Percentiles rank a stretch among this genome's conserved stretches.
Evolutionary conservation across 2,329 filamentous ascomycete species (phyloP).

Genomic region (Colletotrichum falcatum): DNA sequence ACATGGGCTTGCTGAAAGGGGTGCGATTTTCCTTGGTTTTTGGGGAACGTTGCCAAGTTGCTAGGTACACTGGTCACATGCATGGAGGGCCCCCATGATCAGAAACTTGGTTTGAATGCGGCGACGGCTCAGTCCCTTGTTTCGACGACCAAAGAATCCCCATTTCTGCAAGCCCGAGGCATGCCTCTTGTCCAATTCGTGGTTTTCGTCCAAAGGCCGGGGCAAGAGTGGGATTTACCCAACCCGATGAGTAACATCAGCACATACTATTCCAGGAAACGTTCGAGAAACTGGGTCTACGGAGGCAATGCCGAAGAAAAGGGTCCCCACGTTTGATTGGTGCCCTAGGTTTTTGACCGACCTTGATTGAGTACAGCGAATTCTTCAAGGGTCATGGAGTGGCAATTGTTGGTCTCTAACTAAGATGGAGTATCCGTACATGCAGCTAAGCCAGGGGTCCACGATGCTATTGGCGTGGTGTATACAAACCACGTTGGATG

Average conservation of each 20-base stretch:
- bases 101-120: slow-evolving; percentile 36
- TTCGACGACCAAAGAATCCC: slow-evolving; percentile 19
- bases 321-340: slow-evolving; percentile 20
- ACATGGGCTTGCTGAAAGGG: slow-evolving; percentile 17
- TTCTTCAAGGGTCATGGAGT: not conserved
- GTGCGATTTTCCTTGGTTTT: slow-evolving; percentile 39
- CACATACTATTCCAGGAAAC: slow-evolving; percentile 6
- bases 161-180: slow-evolving; percentile 12
- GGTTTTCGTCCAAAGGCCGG: not conserved
- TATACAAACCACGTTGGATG: not conserved
- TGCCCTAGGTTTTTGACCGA: not conserved
- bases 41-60: slow-evolving; percentile 38
- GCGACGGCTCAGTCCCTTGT: slow-evolving; percentile 27
- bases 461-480: slow-evolving; percentile 19
- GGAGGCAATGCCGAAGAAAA: slow-evolving; percentile 21
- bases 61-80: slow-evolving; percentile 37
- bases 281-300: slow-evolving; percentile 5
- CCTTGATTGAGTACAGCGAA: not conserved
- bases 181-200: not conserved
- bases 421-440: not conserved
- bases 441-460: slow-evolving; percentile 7
- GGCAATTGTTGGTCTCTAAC: slow-evolving; percentile 14
- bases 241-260: slow-evolving; percentile 17
- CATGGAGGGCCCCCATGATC: slow-evolving; percentile 36
- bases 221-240: slow-evolving; percentile 7